phyloP scores from a whole-genome alignment of 352 stramenopile species.

The Phytopythium delawarense region DNA sequence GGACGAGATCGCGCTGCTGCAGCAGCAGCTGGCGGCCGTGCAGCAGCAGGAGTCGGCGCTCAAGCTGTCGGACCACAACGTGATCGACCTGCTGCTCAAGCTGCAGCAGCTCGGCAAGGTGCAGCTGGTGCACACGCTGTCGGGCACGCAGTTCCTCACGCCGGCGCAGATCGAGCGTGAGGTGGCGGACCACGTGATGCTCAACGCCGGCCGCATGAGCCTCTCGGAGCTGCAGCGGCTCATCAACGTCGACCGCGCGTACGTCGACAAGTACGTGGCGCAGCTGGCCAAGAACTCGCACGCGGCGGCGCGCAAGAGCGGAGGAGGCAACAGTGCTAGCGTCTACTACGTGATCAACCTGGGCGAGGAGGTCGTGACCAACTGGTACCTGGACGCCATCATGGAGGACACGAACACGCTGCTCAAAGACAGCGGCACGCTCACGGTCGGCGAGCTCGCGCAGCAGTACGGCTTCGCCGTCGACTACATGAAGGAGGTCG shows the following conservation, averaged over 20 bases:
- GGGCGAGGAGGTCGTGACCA: constrained; percentile 76
- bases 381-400: constrained; percentile 79
- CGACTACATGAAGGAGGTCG: constrained; percentile 80
- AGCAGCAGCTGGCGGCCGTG: constrained; percentile 73
- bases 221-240: constrained; percentile 62
- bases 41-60: constrained; percentile 75
- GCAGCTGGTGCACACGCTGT: constrained; percentile 75
- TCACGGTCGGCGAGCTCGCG: constrained; percentile 63
- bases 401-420: constrained; percentile 79
- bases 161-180: constrained; percentile 65
- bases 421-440: constrained; percentile 66
- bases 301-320: background rate
- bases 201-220: constrained; percentile 60
- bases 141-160: constrained; percentile 80
- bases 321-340: constrained; percentile 20
- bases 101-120: constrained; percentile 72
- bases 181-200: constrained; percentile 64
- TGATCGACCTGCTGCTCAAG: constrained; percentile 77
- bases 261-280: constrained; percentile 59
- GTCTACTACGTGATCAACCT: constrained; percentile 62
- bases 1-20: constrained; percentile 81
- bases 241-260: constrained; percentile 67
- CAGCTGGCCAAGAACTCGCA: constrained; percentile 33
- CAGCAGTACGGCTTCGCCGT: constrained; percentile 81
- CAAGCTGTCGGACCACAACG: constrained; percentile 81